Evolutionary conservation across 805 yeast genomes (phyloP).

Genomic region (Candida krabiensis): DNA sequence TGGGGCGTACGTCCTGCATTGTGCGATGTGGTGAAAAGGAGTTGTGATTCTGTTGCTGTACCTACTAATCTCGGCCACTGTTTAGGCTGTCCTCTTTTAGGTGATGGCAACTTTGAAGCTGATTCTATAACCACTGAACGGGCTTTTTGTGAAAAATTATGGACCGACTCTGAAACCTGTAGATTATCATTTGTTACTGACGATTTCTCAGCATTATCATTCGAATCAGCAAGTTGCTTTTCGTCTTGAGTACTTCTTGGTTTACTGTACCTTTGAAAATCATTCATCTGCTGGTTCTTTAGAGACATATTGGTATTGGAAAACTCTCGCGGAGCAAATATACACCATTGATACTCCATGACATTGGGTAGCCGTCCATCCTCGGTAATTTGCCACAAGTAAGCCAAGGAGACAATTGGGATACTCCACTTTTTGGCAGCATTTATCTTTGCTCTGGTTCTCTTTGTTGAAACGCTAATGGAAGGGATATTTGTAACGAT

Average conservation of each 20-base stretch:
- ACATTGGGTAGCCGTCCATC: conserved; percentile 40
- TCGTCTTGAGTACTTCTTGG: neutral
- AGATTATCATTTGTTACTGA: conserved; percentile 26
- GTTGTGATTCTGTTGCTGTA: conserved; percentile 38
- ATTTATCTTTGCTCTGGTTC: conserved; percentile 53
- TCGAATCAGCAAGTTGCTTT: neutral
- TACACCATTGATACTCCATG: conserved; percentile 52
- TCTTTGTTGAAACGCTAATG: conserved; percentile 22
- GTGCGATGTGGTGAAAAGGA: too few species aligned
- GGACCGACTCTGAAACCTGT: too few species aligned
- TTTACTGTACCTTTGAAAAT: too few species aligned
- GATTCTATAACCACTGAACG: too few species aligned
- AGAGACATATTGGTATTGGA: neutral
- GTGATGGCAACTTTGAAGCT: conserved; percentile 58
- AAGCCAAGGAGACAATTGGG: conserved; percentile 58
- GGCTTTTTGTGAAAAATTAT: too few species aligned
- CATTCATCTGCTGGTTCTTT: too few species aligned
- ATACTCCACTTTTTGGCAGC: conserved; percentile 59
- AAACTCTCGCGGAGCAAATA: conserved; percentile 40
- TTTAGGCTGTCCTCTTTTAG: conserved; percentile 44
- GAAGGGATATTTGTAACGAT: conserved; percentile 18
- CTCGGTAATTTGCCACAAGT: conserved; percentile 51
- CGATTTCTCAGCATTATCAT: conserved; percentile 1
- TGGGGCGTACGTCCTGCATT: too few species aligned
- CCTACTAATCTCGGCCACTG: conserved; percentile 51